phyloP scores from a whole-genome alignment of 2,329 filamentous ascomycete genomes.

The Cyphellophora europaea region DNA sequence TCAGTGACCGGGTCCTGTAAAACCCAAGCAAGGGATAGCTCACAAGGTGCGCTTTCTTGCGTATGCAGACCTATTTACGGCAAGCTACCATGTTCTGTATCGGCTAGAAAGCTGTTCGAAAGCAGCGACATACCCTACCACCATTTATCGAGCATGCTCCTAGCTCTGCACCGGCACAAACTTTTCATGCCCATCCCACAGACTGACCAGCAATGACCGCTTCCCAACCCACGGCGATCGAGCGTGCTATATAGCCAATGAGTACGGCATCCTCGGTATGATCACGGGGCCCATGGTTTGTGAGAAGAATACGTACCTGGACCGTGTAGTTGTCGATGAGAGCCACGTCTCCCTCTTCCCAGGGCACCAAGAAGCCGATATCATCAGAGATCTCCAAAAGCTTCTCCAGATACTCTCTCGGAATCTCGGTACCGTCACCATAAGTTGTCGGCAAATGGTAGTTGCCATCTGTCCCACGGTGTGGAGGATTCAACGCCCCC shows the following conservation, averaged over 20 bases:
- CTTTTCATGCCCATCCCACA: slow-evolving; percentile 2
- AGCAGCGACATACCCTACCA: no score
- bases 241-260: background rate
- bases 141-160: no score
- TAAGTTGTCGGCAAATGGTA: slow-evolving; percentile 1
- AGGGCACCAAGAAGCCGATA: slow-evolving; percentile 1
- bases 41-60: no score
- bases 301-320: background rate
- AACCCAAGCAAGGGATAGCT: no score
- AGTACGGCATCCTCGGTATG: background rate
- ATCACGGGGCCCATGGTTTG: no score
- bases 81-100: no score
- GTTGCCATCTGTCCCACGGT: slow-evolving; percentile 1
- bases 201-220: slow-evolving; percentile 1
- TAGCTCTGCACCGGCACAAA: slow-evolving; percentile 1
- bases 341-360: slow-evolving; percentile 1
- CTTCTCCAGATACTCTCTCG: background rate
- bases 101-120: no score
- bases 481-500: background rate
- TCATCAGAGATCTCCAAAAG: slow-evolving; percentile 1
- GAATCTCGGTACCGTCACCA: background rate
- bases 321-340: slow-evolving; percentile 2
- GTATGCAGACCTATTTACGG: no score
- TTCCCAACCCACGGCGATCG: slow-evolving; percentile 2
- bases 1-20: no score